Base-by-base conservation (phyloP, 805 yeast species). In the Hanseniaspora meyeri region DNA sequence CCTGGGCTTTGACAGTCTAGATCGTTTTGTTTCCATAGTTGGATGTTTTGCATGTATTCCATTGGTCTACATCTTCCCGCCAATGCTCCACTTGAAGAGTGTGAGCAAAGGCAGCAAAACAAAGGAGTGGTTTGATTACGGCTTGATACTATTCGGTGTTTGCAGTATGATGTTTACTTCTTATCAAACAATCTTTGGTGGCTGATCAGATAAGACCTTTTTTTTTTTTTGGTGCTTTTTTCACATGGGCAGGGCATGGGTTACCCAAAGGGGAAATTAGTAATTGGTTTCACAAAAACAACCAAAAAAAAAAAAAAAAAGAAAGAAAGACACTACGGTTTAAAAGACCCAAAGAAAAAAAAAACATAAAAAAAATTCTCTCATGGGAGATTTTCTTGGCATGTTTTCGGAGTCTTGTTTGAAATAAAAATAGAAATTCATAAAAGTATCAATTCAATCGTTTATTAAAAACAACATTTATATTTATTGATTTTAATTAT, bases 21-120 rank as follows among this genome's bases (percentile, higher is more conserved):
- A 86, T 65, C 75, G 72, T 60, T 83, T 86, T 69, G 91, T 86
- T 11, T 81, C 90, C 2, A 81, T 86, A 64, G 85, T 86, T 53
- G 95, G 95, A 3, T 83, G 89, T 53, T 83, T 86, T 70, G 90
- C 91, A 1, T 86, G 95, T 64, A 83, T 86, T 56, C 95, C 95
- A 1, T 75, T 86, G 70, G 93, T 86, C 5, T 86, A 86, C 70
- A 82, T 86, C 80, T 85, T 85, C 63, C 93, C 95, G 9, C 93
- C 95, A 17, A 74, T 86, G 74, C 70, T 86, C 54, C 93, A 86
- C 63, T 72, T 80, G 55, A 76, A 72, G 63, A 72, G 80, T 56
- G 78, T 81, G 59, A 72, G 74, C 11, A 31, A 19, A 12, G 31
- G 31, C 3, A 43, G 27, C n/a, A 38, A 29, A 8, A 9, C 12